Base-by-base conservation (phyloP, 148 eudicot genomes). In the Diospyros kaki region DNA sequence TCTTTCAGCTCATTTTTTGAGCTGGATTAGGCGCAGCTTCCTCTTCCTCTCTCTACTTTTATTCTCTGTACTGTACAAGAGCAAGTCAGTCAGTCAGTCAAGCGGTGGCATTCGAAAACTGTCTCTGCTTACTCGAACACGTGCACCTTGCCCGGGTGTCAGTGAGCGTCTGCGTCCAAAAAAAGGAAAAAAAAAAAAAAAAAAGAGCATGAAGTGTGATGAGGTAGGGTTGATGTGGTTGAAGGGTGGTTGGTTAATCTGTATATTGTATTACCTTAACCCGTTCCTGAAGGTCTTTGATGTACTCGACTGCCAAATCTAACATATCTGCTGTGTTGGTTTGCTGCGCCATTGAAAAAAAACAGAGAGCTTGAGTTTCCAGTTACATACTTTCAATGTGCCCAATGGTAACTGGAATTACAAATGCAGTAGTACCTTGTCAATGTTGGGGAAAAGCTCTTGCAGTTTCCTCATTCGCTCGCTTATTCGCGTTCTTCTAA, bases 261-360 rank as follows among this genome's bases (percentile, higher is more conserved):
- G 6, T 50, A 44, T 18, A 5, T 45, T 42, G 3, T 43, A 66
- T 42, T 73, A 78, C 81, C 81, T 78, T 53, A 2, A 73, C 81
- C 41, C 73, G 73, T 62, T 56, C 73, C 68, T 78, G 81, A 68
- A 78, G 81, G 76, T 88, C 86, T 82, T 86, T 88, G 60, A 88
- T 88, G 87, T 88, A 85, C 38, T 81, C 88, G 81, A 85, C 88
- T 61, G 90, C 86, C 85, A 87, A 61, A 76, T 85, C 90, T 54
- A 87, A 73, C 90, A 87, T 87, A 64, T 87, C 90, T 75, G 90
- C 86, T 66, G 85, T 87, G 75, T 80, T 87, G 69, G 85, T 80
- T 81, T 87, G 88, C 90, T 85, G 88, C 76, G 28, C 61, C 60
- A 69, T 79, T 53, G 53, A 14, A 62, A 65, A 72, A 41, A 46